Percentiles rank a stretch among this genome's conserved stretches.
phyloP scores from a whole-genome alignment of 2,329 filamentous ascomycete species.

The Diplodia sapinea region DNA sequence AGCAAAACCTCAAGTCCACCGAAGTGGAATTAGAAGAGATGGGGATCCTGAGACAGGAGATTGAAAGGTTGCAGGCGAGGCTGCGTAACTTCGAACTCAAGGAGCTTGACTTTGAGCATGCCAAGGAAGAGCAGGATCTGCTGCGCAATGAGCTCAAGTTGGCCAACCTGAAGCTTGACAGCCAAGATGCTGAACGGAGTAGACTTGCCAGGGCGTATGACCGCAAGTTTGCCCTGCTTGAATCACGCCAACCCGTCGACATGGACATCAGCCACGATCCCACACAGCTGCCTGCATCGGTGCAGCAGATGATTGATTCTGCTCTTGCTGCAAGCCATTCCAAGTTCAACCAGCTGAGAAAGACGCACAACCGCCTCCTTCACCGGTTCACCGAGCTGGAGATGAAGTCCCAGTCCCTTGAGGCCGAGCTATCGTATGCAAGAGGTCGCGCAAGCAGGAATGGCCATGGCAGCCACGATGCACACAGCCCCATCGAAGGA shows the following conservation, averaged over 20 bases:
- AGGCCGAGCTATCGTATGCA: constrained; percentile 38
- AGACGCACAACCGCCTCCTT: constrained; percentile 58
- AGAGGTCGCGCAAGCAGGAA: constrained; percentile 25
- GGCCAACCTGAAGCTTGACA: constrained; percentile 63
- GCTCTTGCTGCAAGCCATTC: constrained; percentile 55
- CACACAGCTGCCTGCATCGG: constrained; percentile 46
- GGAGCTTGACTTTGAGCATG: constrained; percentile 64
- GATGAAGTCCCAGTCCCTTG: constrained; percentile 51
- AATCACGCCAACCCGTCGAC: constrained; percentile 31
- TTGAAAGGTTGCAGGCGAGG: constrained; percentile 64
- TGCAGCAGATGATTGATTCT: constrained; percentile 57
- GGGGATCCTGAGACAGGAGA: constrained; percentile 63
- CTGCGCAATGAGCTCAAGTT: constrained; percentile 65
- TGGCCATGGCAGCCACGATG: constrained; percentile 21
- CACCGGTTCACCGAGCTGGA: constrained; percentile 59
- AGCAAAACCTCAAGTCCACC: constrained; percentile 68
- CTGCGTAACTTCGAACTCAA: constrained; percentile 69
- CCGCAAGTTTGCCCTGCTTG: constrained; percentile 54
- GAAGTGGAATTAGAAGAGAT: constrained; percentile 67
- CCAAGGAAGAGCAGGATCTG: constrained; percentile 63
- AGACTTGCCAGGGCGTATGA: constrained; percentile 56
- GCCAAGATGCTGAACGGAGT: constrained; percentile 58
- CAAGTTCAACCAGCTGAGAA: constrained; percentile 58
- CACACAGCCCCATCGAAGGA: constrained; percentile 25
- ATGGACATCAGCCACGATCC: constrained; percentile 37